phyloP scores from a whole-genome alignment of 2,329 filamentous ascomycete species.

The Zarea fungicola region DNA sequence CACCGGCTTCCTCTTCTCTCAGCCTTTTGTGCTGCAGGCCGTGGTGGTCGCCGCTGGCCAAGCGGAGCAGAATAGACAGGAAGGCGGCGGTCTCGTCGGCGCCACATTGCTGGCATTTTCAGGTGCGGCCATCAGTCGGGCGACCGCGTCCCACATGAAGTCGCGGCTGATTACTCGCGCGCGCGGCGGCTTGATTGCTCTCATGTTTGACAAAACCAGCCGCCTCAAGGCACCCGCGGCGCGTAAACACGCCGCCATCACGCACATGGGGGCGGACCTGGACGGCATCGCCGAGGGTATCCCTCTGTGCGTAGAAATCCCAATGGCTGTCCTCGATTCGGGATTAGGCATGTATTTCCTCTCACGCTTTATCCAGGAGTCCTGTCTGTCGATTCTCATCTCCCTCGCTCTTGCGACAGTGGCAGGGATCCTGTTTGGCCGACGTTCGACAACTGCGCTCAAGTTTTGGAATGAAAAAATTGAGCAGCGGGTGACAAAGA shows the following conservation, averaged over 20 bases:
- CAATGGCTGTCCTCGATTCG: neutral
- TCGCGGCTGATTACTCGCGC: neutral
- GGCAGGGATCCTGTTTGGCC: neutral
- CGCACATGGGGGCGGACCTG: constrained; percentile 1
- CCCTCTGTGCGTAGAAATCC: neutral
- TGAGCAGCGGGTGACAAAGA: neutral
- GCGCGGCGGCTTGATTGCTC: neutral
- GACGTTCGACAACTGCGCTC: neutral
- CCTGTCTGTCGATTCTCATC: neutral
- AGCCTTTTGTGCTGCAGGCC: neutral
- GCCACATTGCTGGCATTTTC: neutral
- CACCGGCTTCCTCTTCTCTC: neutral
- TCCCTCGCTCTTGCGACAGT: neutral
- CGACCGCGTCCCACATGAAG: neutral
- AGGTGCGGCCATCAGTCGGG: neutral
- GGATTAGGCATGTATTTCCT: neutral
- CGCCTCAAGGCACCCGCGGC: neutral
- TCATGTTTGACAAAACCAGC: neutral
- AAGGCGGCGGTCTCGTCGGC: neutral
- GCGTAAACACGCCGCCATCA: neutral
- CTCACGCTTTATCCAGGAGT: neutral
- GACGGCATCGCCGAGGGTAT: neutral
- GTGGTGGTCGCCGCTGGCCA: neutral
- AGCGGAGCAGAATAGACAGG: no score
- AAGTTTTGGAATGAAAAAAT: neutral